Evolutionary conservation across 148 eudicot genomes (phyloP), one percentile per base, ranked within the genome.

Genomic region (Heliamphora exappendiculata): DNA sequence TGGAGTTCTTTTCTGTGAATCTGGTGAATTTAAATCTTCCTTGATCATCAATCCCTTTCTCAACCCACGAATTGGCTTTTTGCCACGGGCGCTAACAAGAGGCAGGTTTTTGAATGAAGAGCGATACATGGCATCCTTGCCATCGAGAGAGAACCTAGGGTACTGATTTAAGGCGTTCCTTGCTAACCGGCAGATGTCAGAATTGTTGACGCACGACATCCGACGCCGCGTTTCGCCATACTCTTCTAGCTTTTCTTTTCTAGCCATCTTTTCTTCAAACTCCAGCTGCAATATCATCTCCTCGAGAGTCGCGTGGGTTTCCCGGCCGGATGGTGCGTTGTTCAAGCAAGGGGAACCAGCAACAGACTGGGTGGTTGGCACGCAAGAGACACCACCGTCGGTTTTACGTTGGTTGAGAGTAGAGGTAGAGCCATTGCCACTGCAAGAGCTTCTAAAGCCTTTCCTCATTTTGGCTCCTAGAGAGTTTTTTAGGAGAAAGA

Each of bases 91-190:
- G 50, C 74, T 7, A 22, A 29, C 20, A 19, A 49, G 72, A 6
- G 49, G 42, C 42, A 75, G 42, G 73, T 84, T 85, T 22, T 84
- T 83, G 74, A 92, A 90, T 0, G 93, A 88, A 39, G 96, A 90
- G 22, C 88, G 78, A 62, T 90, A 92, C 97, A 90, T 89, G 28
- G 96, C 82, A 54, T 94, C 98, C 49, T 87, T 89, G 0, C 98
- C 98, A 64, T 94, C 98, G 0, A 94, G 93, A 36, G 98, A 94
- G 73, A 94, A 94, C 31, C 98, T 84, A 55, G 98, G 98, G 79
- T 94, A 92, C 78, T 92, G 96, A 64, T 89, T 89, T 62, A 94
- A 67, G 0, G 98, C 97, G 34, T 84, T 90, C 74, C 97, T 87
- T 0, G 97, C 97, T 1, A 89, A 88, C 29, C 93, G 82, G 5